phyloP scores from a whole-genome alignment of 805 yeast species.

The Monosporozyma aquatica region DNA sequence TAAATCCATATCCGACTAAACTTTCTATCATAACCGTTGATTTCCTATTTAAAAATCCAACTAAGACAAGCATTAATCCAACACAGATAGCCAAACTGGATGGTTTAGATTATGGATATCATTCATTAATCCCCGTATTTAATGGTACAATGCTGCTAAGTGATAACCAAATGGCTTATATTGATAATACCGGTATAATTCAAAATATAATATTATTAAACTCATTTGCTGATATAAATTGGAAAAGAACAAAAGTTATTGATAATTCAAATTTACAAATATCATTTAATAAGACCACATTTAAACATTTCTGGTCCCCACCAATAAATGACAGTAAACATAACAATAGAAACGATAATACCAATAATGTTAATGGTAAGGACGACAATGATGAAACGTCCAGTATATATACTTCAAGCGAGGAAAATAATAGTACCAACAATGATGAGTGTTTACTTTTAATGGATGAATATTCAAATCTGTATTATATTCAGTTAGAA shows the following conservation, averaged over 20 bases:
- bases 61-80: slow-evolving; percentile 30
- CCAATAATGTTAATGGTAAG: no score
- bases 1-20: slow-evolving; percentile 17
- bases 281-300: slow-evolving; percentile 12
- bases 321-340: no score
- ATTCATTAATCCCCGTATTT: slow-evolving; percentile 51
- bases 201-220: slow-evolving; percentile 27
- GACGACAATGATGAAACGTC: no score
- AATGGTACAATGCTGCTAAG: slow-evolving; percentile 64
- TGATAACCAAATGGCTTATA: slow-evolving; percentile 64
- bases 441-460: slow-evolving; percentile 18
- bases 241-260: slow-evolving; percentile 40
- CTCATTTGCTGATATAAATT: slow-evolving; percentile 35
- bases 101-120: slow-evolving; percentile 67
- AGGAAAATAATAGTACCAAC: slow-evolving; percentile 1
- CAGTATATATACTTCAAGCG: no score
- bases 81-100: slow-evolving; percentile 59
- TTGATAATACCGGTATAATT: slow-evolving; percentile 53
- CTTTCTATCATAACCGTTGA: slow-evolving; percentile 43
- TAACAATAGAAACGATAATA: no score
- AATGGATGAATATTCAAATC: slow-evolving; percentile 21
- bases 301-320: slow-evolving; percentile 12
- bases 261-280: slow-evolving; percentile 31
- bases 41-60: slow-evolving; percentile 16
- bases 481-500: slow-evolving; percentile 21